Evolutionary conservation across 345 rosid species (phyloP), one percentile per base, ranked within the genome.

Genomic region (Acer negundo): DNA sequence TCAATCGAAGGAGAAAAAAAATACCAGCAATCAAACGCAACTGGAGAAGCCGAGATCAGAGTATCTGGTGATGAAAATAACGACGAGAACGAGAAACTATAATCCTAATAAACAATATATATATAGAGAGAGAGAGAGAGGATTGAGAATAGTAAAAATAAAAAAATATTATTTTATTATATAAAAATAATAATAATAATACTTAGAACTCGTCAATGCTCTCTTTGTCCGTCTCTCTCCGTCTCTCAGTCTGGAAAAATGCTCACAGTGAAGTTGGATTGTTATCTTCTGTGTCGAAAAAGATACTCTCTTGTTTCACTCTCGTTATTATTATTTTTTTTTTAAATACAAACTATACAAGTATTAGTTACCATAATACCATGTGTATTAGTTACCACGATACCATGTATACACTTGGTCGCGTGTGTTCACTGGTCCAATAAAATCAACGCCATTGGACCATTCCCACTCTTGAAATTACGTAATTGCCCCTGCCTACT

Each of bases 1-100:
- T 62, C 46, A 46, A 46, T 61, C 17, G 10, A 44, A 44, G 1
- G 6, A 24, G 10, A 8, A 22, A 59, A 9, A 1, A n/a, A 44
- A 15, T 69, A 80, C 78, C 75, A 53, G 65, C 16, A 23, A 72
- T 19, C 9, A 42, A 62, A 61, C 23, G 62, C 8, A 62, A 74
- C n/a, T 11, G 7, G 58, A 16, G 56, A 42, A 20, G 53, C 64
- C 51, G n/a, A 73, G 67, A 62, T 74, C 77, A 66, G 35, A 66
- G 63, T 51, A n/a, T 75, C 44, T 28, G 31, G n/a, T 28, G 42
- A 59, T 31, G 23, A 53, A 51, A 70, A 16, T 16, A 26, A 19
- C 73, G 67, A 62, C 15, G 67, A 61, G 16, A 24, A 16, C n/a
- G 40, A 73, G 7, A 73, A 23, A 44, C 62, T 46, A 24, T 20